Percentiles rank a stretch among this genome's conserved stretches.
phyloP scores from a whole-genome alignment of 73 alveolate species.

The Uronychia setigera region DNA sequence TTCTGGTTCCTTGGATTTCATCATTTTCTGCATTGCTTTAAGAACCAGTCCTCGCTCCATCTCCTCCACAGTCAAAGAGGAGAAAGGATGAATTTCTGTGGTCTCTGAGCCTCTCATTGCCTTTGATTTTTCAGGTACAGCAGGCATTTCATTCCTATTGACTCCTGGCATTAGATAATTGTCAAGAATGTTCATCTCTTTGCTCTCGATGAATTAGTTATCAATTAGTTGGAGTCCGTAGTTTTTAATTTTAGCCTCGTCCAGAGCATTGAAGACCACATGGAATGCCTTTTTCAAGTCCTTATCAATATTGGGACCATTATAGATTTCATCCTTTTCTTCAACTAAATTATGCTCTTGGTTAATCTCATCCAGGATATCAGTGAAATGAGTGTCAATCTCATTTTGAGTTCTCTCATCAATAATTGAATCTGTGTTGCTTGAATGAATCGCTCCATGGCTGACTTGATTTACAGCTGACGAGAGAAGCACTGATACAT shows the following conservation, averaged over 20 bases:
- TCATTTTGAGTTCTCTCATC: not conserved
- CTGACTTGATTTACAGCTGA: not conserved
- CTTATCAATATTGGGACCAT: not conserved
- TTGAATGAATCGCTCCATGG: not conserved
- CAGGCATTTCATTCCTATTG: constrained; percentile 34
- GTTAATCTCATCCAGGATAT: not conserved
- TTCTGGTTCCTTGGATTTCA: constrained; percentile 74
- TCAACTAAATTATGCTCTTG: constrained; percentile 13
- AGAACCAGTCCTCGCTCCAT: constrained; percentile 41
- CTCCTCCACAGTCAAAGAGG: constrained; percentile 33
- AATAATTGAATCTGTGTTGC: not conserved
- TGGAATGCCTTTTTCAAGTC: constrained; percentile 8
- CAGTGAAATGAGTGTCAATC: not conserved
- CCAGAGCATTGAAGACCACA: constrained; percentile 13
- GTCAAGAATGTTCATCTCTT: constrained; percentile 15
- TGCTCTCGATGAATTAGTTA: not conserved
- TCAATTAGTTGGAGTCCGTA: constrained; percentile 9
- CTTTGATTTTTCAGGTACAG: constrained; percentile 3
- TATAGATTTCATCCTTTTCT: constrained; percentile 14
- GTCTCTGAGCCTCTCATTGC: constrained; percentile 46
- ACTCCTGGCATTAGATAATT: constrained; percentile 37
- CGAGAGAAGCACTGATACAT: not conserved
- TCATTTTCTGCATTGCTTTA: constrained; percentile 55
- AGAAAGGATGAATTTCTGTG: constrained; percentile 37
- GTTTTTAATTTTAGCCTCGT: not conserved